phyloP scores from a whole-genome alignment of 768 basidiomycete genomes.

The Russula griseocarnosa region DNA sequence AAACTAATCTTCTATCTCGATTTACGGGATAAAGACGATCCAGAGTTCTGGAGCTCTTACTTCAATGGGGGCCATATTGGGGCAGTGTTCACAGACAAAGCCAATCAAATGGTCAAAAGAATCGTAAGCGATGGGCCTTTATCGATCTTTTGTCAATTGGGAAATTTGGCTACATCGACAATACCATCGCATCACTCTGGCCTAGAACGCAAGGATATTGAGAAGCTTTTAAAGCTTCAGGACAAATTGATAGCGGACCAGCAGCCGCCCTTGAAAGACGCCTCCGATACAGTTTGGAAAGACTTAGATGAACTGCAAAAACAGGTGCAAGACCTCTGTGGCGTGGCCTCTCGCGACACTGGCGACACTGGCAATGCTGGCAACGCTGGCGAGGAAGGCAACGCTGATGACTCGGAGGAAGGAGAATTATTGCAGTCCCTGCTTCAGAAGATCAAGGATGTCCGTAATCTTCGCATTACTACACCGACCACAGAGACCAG shows the following conservation, averaged over 20 bases:
- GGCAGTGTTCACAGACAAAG: conserved; percentile 8
- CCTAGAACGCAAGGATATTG: not conserved
- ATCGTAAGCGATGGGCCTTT: conserved; percentile 9
- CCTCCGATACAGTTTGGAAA: conserved; percentile 1
- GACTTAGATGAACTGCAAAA: not conserved
- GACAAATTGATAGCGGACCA: conserved; percentile 1
- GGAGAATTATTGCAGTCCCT: not conserved
- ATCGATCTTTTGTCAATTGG: conserved; percentile 14
- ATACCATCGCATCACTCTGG: not conserved
- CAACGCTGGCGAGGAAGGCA: no score
- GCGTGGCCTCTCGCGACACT: not conserved
- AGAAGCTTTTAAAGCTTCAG: conserved; percentile 8
- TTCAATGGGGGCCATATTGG: conserved; percentile 3
- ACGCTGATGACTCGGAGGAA: no score
- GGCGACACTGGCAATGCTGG: no score
- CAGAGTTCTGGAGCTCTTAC: conserved; percentile 6
- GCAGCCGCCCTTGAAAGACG: not conserved
- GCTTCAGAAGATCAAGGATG: not conserved
- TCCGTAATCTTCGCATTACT: not conserved
- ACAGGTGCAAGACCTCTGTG: not conserved
- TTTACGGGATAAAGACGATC: not conserved
- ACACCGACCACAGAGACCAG: not conserved
- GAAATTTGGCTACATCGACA: not conserved
- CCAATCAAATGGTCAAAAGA: not conserved
- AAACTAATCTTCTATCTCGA: conserved; percentile 6